Percentiles rank a stretch among this genome's conserved stretches.
phyloP scores from a whole-genome alignment of 106 monocot species.

The Dendrobium nobile region DNA sequence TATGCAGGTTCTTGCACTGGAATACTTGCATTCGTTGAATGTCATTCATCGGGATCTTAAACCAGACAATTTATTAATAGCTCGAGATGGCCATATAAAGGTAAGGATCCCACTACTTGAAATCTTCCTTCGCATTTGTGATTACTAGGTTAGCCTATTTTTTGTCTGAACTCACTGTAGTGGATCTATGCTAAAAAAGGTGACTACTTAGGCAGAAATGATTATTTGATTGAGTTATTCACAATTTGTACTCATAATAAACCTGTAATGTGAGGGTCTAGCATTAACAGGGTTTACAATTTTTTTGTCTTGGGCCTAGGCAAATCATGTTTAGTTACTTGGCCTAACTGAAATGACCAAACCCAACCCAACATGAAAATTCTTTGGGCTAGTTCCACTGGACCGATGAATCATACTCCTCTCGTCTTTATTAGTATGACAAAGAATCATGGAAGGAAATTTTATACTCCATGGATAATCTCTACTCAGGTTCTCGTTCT shows the following conservation, averaged over 20 bases:
- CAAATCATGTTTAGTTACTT: not conserved
- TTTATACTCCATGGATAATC: not conserved
- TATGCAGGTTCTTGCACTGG: conserved; percentile 92
- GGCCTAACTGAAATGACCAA: not conserved
- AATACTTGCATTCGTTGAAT: conserved; percentile 86
- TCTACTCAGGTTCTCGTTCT: not conserved
- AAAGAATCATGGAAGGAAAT: no score
- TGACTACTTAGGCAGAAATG: not conserved
- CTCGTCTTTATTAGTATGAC: not conserved
- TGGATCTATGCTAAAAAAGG: not conserved
- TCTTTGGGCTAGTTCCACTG: not conserved
- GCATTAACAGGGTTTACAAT: not conserved
- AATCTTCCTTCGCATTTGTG: not conserved
- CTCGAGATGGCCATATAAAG: conserved; percentile 92
- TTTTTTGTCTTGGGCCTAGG: not conserved
- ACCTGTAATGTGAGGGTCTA: not conserved
- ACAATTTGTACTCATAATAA: not conserved
- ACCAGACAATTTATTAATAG: conserved; percentile 94
- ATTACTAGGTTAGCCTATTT: not conserved
- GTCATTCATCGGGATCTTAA: conserved; percentile 98
- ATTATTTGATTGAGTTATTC: not conserved
- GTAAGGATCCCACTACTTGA: conserved; percentile 17
- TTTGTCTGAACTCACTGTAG: not conserved
- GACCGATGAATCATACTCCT: not conserved
- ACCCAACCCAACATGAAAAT: not conserved